These are phyloP conservation scores for Dendrobium nobile DNA, from an alignment of 106 monocot species.

Conservation along the genomic window DNA sequence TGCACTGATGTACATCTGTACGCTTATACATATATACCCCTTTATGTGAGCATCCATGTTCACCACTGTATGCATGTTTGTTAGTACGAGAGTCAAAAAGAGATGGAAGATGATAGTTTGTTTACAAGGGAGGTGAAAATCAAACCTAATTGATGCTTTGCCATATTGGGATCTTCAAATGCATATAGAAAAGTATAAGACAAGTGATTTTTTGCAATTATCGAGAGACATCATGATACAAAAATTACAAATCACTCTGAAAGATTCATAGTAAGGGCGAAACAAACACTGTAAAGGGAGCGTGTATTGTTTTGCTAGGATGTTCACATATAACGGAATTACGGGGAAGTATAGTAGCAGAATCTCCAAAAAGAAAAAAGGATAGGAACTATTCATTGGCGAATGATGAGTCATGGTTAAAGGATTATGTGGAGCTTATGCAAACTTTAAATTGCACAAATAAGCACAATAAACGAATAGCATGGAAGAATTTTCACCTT, in stretches of 20 bases:
- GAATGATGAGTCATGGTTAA: slow-evolving; percentile 15
- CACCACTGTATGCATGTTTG: too few relatives aligned
- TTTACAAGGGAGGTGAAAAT: too few relatives aligned
- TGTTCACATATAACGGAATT: neutral
- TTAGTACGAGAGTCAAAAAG: too few relatives aligned
- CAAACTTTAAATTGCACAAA: neutral
- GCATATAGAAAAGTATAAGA: neutral
- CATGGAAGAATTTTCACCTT: slow-evolving; percentile 34
- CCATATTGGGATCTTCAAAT: neutral
- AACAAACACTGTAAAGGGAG: neutral
- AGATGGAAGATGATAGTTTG: too few relatives aligned
- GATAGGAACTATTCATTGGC: neutral
- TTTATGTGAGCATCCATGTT: too few relatives aligned
- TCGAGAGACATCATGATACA: neutral
- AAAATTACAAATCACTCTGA: neutral
- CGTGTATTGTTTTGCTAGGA: neutral
- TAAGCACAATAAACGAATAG: neutral
- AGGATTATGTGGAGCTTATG: slow-evolving; percentile 15
- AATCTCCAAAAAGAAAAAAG: neutral
- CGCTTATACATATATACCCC: too few relatives aligned
- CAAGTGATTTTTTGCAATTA: neutral
- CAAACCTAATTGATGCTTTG: neutral
- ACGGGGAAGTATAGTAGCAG: neutral
- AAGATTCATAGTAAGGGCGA: neutral
- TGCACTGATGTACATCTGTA: too few relatives aligned